Evolutionary conservation across 768 basidiomycete species (phyloP).

Genomic region (Leccinum incarnatum): DNA sequence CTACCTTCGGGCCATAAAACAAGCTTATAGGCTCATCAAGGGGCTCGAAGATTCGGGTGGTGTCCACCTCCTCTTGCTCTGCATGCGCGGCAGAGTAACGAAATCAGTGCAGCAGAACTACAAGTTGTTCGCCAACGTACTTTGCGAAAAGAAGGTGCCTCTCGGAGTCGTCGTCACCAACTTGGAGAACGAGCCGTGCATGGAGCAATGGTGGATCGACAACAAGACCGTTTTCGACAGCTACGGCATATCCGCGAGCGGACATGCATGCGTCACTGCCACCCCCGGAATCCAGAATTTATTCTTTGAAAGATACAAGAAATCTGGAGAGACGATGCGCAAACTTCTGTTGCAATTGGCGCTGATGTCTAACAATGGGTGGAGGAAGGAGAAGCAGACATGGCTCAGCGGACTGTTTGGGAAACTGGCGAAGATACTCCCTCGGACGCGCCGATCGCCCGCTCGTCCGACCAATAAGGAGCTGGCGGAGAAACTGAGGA

Average conservation of each 20-base stretch:
- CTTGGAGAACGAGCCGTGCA: conserved; percentile 35
- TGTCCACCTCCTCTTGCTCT: conserved; percentile 39
- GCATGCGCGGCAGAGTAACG: conserved; percentile 39
- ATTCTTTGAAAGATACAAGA: conserved; percentile 29
- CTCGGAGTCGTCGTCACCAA: conserved; percentile 38
- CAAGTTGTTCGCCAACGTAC: conserved; percentile 36
- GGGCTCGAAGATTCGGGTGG: conserved; percentile 32
- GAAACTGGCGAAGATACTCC: conserved; percentile 20
- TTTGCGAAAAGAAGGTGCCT: conserved; percentile 39
- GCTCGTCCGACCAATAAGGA: conserved; percentile 6
- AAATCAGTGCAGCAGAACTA: conserved; percentile 38
- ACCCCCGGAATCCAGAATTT: conserved; percentile 21
- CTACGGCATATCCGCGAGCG: conserved; percentile 29
- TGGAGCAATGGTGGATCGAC: conserved; percentile 39
- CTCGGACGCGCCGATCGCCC: conserved; percentile 2
- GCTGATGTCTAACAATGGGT: conserved; percentile 1
- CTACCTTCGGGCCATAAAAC: conserved; percentile 27
- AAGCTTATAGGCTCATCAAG: conserved; percentile 34
- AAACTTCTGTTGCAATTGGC: conserved; percentile 13
- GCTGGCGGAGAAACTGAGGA: conserved; percentile 10
- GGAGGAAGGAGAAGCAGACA: conserved; percentile 16
- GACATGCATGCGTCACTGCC: conserved; percentile 42
- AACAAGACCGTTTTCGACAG: conserved; percentile 32
- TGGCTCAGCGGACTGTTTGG: conserved; percentile 22
- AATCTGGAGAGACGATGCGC: conserved; percentile 28